Evolutionary conservation across 768 basidiomycete species (phyloP), one percentile per base, ranked within the genome.

Genomic region (Suillus paluster): DNA sequence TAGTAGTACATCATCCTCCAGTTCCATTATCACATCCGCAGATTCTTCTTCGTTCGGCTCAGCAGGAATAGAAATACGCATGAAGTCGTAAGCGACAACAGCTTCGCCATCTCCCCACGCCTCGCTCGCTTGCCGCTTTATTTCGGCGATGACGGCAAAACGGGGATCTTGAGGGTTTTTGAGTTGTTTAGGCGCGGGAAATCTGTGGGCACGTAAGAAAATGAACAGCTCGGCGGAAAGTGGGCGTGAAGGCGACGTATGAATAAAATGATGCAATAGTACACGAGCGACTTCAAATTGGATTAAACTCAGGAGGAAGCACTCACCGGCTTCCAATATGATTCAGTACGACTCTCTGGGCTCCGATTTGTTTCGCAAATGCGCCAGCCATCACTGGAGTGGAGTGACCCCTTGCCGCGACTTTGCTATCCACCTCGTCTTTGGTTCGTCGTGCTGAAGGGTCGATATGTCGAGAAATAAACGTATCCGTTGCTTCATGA

Each of bases 401-500:
- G 15, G 92, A 94, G 70, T 95, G 94, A 0, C 94, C 93, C 52
- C 87, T 81, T 30, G 79, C 77, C n/a, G 86, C 75, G 0, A 86
- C 82, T 62, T 83, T 88, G 61, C 80, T 72, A 64, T 73, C 63
- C 39, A 86, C 77, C 58, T 74, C 78, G 54, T 77, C 75, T 3
- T 72, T 76, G 30, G 77, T 77, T 58, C 82, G 79, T 58, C 71
- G 81, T 34, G 83, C 75, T 38, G 75, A 78, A 10, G 78, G 75
- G 70, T 88, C 87, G 59, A 90, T 80, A 53, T 78, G 67, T 2
- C 62, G 69, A 0, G 90, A 87, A 41, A 95, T 84, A 65, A 81
- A 83, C 0, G 89, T 86, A 68, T 95, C 92, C 2, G 91, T 94
- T 1, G 89, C 86, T 75, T 95, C 94, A 72, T 95, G 94, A n/a